These are phyloP conservation scores for Mallotus nudiflorus DNA, from an alignment of 345 rosid species.

Conservation along the genomic window DNA sequence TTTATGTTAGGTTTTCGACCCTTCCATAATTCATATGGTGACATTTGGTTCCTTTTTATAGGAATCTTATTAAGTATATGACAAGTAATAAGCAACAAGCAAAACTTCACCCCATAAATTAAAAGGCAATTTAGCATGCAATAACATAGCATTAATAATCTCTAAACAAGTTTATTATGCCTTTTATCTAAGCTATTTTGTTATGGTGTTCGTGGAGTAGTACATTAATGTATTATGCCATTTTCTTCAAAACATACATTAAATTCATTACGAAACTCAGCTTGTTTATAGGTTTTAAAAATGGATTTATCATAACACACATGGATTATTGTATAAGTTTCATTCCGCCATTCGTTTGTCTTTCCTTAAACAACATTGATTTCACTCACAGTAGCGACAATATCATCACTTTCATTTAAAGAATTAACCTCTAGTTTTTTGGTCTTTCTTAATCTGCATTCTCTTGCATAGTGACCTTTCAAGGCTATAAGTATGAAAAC, in stretches of 20 bases:
- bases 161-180: constrained; percentile 6
- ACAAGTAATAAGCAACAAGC: constrained; percentile 3
- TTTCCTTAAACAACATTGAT: not conserved
- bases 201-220: too few species aligned
- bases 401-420: not conserved
- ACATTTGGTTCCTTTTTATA: not conserved
- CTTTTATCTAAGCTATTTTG: not conserved
- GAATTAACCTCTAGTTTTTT: not conserved
- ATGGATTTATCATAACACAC: not conserved
- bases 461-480: not conserved
- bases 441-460: not conserved
- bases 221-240: too few species aligned
- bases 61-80: constrained; percentile 1
- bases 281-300: not conserved
- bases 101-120: constrained; percentile 13
- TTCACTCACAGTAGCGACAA: not conserved
- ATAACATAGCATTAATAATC: constrained; percentile 6
- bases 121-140: not conserved
- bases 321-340: not conserved
- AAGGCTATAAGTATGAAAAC: not conserved
- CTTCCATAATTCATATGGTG: constrained; percentile 20
- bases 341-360: not conserved
- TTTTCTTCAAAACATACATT: too few species aligned
- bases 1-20: not conserved
- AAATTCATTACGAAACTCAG: too few species aligned